Percentiles rank a stretch among this genome's conserved stretches.
These are phyloP conservation scores for Hygrocybe coccinea DNA, from an alignment of 768 basidiomycete species.

Conservation along the genomic window DNA sequence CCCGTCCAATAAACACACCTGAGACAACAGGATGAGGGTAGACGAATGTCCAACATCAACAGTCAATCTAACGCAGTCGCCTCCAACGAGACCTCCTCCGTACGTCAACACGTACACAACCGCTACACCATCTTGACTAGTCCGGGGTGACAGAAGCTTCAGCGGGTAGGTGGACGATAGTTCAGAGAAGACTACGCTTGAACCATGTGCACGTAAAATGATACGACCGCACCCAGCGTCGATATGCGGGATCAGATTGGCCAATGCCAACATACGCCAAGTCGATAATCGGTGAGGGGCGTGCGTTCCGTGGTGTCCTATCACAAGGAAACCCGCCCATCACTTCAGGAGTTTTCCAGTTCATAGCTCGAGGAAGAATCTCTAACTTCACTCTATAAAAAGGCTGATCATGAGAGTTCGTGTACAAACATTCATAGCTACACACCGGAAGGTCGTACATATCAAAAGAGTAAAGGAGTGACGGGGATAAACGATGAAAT, in stretches of 20 bases:
- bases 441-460: no score
- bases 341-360: no score
- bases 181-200: conserved; percentile 61
- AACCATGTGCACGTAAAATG: conserved; percentile 46
- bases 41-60: conserved; percentile 55
- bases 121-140: conserved; percentile 47
- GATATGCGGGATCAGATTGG: conserved; percentile 23
- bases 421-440: no score
- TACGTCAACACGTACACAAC: conserved; percentile 80
- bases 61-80: conserved; percentile 65
- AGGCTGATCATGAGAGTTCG: no score
- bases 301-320: no score
- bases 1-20: conserved; percentile 43
- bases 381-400: no score
- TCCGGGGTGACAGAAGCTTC: conserved; percentile 76
- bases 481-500: conserved; percentile 2
- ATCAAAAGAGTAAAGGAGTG: conserved; percentile 11
- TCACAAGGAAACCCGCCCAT: no score
- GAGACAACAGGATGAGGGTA: conserved; percentile 72
- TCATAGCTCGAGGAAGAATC: no score
- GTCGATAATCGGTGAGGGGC: no score
- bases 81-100: conserved; percentile 87
- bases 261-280: no score
- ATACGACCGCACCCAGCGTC: conserved; percentile 56
- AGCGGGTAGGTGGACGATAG: conserved; percentile 80